Base-by-base conservation (phyloP, 2,329 filamentous ascomycete genomes). In the Diaporthe destruens region DNA sequence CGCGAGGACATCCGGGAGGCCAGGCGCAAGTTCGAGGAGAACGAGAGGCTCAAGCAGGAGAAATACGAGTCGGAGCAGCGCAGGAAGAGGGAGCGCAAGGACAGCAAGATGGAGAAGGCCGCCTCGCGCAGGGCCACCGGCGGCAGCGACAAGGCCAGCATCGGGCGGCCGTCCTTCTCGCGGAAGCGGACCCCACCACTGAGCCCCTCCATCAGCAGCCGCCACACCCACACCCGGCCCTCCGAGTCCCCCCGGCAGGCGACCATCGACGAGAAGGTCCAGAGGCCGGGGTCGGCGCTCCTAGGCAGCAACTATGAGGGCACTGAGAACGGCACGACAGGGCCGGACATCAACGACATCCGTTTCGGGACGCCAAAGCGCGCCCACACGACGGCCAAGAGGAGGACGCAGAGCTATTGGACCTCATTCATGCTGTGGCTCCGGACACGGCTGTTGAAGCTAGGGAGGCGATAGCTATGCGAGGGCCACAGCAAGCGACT, bases 351-450 rank as follows among this genome's bases (percentile, higher is more conserved):
- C 23, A 83, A 85, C 23, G 83, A 84, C 3, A 83, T 85, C 23
- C 80, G 81, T 18, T 87, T 88, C 71, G 80, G 84, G 71, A 80
- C 80, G 49, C 82, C 81, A 6, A 80, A 81, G 49, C 82, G 87
- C 71, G 82, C 81, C 72, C 85, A 82, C 76, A 83, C 84, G 9
- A 83, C 84, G 9, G 84, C 88, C 72, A 92, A 91, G 82, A 86
- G 84, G 76, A 89, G 87, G 82, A 92, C 89, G 1, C 88, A 88
- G 74, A 85, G 87, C 74, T 86, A 89, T 51, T 92, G 90, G 89
- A 90, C 87, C 9, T 86, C 85, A 29, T 91, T 92, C 76, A 84
- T 92, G 66, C 83, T 92, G 71, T 92, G 90, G 90, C 79, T 92
- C 34, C 84, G 89, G 73, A 92, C 90, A n/a, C 84, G 86, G 73